phyloP scores from a whole-genome alignment of 805 yeast species.

The Yarrowia sp. region DNA sequence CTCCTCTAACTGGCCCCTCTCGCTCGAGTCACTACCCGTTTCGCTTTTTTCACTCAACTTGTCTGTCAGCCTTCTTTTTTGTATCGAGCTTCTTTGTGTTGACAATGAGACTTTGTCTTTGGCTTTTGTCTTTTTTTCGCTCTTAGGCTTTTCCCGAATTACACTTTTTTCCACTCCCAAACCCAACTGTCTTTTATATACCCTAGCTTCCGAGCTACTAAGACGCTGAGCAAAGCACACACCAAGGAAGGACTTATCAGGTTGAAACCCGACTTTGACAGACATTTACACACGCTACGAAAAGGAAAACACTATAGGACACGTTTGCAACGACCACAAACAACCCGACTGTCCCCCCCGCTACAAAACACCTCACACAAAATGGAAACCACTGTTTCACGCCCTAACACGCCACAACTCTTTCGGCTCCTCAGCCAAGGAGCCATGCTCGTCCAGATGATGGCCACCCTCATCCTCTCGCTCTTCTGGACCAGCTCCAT shows the following conservation, averaged over 20 bases:
- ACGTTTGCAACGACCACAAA: conserved; percentile 4
- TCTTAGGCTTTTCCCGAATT: conserved; percentile 14
- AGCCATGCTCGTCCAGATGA: conserved; percentile 14
- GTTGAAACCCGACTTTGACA: neutral
- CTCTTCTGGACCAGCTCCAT: neutral
- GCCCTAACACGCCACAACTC: conserved; percentile 5
- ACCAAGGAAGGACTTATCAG: neutral
- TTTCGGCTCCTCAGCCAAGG: conserved; percentile 20
- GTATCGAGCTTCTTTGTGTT: conserved; percentile 14
- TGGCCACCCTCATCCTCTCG: neutral
- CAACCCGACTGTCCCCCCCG: neutral
- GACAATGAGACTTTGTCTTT: conserved; percentile 19
- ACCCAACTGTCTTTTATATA: conserved; percentile 24
- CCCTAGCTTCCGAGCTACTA: conserved; percentile 16
- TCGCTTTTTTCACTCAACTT: neutral
- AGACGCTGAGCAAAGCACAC: conserved; percentile 12
- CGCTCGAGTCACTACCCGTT: neutral
- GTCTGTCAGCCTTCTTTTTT: neutral
- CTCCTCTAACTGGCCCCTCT: neutral
- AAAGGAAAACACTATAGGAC: neutral
- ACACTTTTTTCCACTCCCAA: conserved; percentile 14
- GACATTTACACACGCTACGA: neutral
- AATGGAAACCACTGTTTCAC: conserved; percentile 19
- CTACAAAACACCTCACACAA: neutral
- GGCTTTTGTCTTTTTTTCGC: neutral